A percentile compares a stretch with the other conserved stretches of the same genome.
phyloP scores from a whole-genome alignment of 176 grass and related monocot genomes.

The Thinopyrum elongatum region DNA sequence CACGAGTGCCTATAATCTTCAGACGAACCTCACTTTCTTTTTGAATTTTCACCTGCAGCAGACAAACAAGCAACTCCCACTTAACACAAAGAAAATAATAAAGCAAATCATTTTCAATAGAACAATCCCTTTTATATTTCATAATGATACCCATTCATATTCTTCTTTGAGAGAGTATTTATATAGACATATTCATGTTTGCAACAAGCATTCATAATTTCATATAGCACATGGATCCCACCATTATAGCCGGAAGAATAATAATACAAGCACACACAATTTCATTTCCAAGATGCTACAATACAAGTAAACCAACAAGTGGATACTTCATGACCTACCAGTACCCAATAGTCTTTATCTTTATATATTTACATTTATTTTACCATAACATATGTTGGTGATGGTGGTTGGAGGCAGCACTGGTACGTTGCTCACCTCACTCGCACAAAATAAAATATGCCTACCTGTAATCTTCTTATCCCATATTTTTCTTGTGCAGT shows the following conservation, averaged over 20 bases:
- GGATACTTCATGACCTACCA: background rate
- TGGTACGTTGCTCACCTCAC: background rate
- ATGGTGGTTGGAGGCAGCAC: background rate
- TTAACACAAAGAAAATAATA: background rate
- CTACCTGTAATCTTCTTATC: background rate
- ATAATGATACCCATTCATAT: background rate
- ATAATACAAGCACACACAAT: background rate
- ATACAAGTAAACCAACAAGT: background rate
- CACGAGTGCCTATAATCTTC: slow-evolving; percentile 96
- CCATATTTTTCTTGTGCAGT: background rate
- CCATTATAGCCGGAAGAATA: background rate
- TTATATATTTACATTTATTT: background rate
- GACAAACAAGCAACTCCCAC: background rate
- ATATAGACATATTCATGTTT: background rate
- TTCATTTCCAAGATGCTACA: background rate
- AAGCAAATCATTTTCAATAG: background rate
- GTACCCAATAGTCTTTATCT: background rate
- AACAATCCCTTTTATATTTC: background rate
- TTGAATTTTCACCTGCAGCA: slow-evolving; percentile 89
- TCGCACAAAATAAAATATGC: background rate
- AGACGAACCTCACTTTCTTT: slow-evolving; percentile 94
- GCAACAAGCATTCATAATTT: background rate
- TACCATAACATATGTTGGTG: background rate
- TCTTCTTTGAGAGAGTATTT: background rate
- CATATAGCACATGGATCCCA: background rate